phyloP scores from a whole-genome alignment of 495 filamentous ascomycete genomes.

The Barbatosphaeria neglecta region DNA sequence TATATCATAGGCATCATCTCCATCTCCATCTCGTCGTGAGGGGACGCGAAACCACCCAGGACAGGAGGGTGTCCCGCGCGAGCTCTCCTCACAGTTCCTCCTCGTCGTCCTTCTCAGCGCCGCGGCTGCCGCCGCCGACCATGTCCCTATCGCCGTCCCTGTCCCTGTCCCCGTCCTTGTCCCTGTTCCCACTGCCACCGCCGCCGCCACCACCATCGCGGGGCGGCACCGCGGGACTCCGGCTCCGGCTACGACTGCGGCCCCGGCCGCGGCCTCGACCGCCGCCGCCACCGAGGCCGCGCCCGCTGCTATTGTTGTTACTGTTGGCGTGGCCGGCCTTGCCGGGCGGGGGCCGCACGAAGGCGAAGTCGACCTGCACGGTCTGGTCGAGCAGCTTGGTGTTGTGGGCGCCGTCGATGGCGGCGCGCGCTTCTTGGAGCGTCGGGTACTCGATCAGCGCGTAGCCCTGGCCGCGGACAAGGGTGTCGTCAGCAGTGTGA shows the following conservation, averaged over 20 bases:
- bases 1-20: too few species aligned
- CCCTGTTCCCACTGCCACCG: not conserved
- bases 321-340: conserved; percentile 42
- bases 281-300: conserved; percentile 34
- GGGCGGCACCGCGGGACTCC: conserved; percentile 28
- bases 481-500: not conserved
- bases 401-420: conserved; percentile 73
- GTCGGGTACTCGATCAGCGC: conserved; percentile 90
- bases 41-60: too few species aligned
- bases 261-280: conserved; percentile 27
- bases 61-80: too few species aligned
- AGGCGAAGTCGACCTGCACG: conserved; percentile 86
- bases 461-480: conserved; percentile 62
- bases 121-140: too few species aligned
- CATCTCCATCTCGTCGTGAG: too few species aligned
- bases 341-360: conserved; percentile 82
- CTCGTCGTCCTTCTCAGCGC: too few species aligned
- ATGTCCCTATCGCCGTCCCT: not conserved
- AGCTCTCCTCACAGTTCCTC: too few species aligned
- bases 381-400: conserved; percentile 87
- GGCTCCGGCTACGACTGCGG: conserved; percentile 33
- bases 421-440: conserved; percentile 69
- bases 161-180: not conserved
- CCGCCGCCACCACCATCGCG: not conserved
- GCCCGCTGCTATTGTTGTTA: too few species aligned